A percentile compares a stretch with the other conserved stretches of the same genome.
phyloP scores from a whole-genome alignment of 2,329 filamentous ascomycete species.

The Botrytis galanthina region DNA sequence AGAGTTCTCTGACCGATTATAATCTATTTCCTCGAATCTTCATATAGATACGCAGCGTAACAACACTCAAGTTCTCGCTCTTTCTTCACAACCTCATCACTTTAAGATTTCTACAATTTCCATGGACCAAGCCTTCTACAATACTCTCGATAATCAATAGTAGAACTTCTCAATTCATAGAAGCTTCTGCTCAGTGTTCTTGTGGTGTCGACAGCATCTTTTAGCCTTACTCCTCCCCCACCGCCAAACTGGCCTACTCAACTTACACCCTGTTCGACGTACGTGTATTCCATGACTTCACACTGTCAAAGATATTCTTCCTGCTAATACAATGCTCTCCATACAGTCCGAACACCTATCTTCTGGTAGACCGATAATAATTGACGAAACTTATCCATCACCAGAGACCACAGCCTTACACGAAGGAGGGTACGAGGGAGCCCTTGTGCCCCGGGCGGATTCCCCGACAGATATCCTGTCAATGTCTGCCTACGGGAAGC shows the following conservation, averaged over 20 bases:
- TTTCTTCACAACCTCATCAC: neutral
- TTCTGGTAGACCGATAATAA: conserved; percentile 37
- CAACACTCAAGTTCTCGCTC: neutral
- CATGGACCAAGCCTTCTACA: conserved; percentile 23
- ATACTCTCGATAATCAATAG: conserved; percentile 4
- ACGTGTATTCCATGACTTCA: conserved; percentile 23
- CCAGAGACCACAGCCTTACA: conserved; percentile 39
- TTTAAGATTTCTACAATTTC: conserved; percentile 10
- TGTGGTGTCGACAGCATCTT: conserved; percentile 6
- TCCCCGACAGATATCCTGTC: conserved; percentile 49
- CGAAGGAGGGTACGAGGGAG: conserved; percentile 40
- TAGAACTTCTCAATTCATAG: conserved; percentile 8
- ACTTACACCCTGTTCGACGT: conserved; percentile 39
- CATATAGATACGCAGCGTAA: conserved; percentile 11
- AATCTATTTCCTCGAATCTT: neutral
- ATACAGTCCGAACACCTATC: conserved; percentile 35
- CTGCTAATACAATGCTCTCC: conserved; percentile 27
- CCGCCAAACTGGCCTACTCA: conserved; percentile 40
- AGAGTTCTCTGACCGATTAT: conserved; percentile 4
- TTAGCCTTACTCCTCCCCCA: conserved; percentile 20
- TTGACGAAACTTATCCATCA: conserved; percentile 40
- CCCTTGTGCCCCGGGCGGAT: conserved; percentile 38
- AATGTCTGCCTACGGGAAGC: conserved; percentile 81
- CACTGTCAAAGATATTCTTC: neutral
- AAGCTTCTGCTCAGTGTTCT: neutral